Conservation (phyloP, 176 grass and related monocot species). For the Raddia guianensis region DNA sequence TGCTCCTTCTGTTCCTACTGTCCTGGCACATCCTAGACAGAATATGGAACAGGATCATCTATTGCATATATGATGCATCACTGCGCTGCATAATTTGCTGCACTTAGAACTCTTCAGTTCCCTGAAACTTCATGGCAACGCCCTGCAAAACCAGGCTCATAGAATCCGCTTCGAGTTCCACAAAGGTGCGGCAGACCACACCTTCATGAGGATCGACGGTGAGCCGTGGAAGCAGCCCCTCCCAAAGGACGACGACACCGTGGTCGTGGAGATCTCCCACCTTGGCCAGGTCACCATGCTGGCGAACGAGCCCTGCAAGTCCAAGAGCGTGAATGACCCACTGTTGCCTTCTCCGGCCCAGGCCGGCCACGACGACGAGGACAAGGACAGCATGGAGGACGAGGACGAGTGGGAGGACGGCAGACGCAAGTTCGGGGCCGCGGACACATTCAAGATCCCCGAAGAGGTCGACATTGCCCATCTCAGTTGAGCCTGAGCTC, state of each 20-base stretch:
- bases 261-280: slow-evolving; percentile 83
- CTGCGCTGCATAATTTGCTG: too few species aligned
- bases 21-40: not conserved
- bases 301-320: slow-evolving; percentile 58
- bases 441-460: slow-evolving; percentile 73
- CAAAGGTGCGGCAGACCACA: slow-evolving; percentile 57
- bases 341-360: not conserved
- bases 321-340: slow-evolving; percentile 55
- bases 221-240: slow-evolving; percentile 97
- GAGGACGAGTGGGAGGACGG: slow-evolving; percentile 75
- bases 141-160: slow-evolving; percentile 49
- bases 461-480: slow-evolving; percentile 67
- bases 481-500: slow-evolving; percentile 51
- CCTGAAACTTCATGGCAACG: not conserved
- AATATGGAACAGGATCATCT: not conserved
- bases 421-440: slow-evolving; percentile 66
- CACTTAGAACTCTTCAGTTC: too few species aligned
- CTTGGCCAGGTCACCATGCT: slow-evolving; percentile 81
- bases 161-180: slow-evolving; percentile 82
- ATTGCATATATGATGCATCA: not conserved
- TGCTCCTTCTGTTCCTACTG: not conserved
- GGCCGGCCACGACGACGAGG: slow-evolving; percentile 6
- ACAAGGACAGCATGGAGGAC: slow-evolving; percentile 28
- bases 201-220: slow-evolving; percentile 90
- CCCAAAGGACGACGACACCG: slow-evolving; percentile 57